Percentiles rank a stretch among this genome's conserved stretches.
Conservation (phyloP, 192 early-diverging fungal genomes). For the Dispira simplex region DNA sequence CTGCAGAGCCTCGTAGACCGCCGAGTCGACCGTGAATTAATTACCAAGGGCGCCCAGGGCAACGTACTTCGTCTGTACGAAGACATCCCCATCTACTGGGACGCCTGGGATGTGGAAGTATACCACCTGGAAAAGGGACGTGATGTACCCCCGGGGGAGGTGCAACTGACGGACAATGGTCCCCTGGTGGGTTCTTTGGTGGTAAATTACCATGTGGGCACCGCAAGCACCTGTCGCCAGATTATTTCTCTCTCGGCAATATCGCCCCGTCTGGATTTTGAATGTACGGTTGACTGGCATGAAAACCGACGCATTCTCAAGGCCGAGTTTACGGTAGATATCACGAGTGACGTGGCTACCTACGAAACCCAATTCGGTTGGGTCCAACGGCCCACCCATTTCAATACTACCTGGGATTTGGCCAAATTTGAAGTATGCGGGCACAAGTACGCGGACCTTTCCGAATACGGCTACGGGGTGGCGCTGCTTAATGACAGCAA, state of each 20-base stretch:
- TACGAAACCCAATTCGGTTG: slow-evolving; percentile 95
- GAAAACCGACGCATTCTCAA: slow-evolving; percentile 83
- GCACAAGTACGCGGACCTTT: slow-evolving; percentile 95
- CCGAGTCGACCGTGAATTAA: slow-evolving; percentile 29
- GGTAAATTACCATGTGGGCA: slow-evolving; percentile 46
- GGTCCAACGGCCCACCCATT: slow-evolving; percentile 85
- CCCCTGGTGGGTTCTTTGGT: slow-evolving; percentile 62
- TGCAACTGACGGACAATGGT: slow-evolving; percentile 50
- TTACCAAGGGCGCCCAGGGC: slow-evolving; percentile 31
- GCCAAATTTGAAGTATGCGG: slow-evolving; percentile 91
- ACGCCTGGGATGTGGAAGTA: slow-evolving; percentile 81
- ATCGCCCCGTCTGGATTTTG: slow-evolving; percentile 72
- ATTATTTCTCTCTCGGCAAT: slow-evolving; percentile 56
- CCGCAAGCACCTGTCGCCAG: slow-evolving; percentile 52
- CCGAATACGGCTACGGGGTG: slow-evolving; percentile 89
- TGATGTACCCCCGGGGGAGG: slow-evolving; percentile 25
- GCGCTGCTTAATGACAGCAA: slow-evolving; percentile 93
- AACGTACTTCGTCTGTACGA: slow-evolving; percentile 78
- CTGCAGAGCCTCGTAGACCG: slow-evolving; percentile 52
- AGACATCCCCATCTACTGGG: slow-evolving; percentile 80
- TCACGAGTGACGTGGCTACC: slow-evolving; percentile 67
- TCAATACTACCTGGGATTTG: slow-evolving; percentile 84
- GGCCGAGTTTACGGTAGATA: slow-evolving; percentile 83
- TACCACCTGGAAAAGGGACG: slow-evolving; percentile 83
- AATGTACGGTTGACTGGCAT: slow-evolving; percentile 80